phyloP scores from a whole-genome alignment of 345 rosid genomes.

The Citrus trifoliata region DNA sequence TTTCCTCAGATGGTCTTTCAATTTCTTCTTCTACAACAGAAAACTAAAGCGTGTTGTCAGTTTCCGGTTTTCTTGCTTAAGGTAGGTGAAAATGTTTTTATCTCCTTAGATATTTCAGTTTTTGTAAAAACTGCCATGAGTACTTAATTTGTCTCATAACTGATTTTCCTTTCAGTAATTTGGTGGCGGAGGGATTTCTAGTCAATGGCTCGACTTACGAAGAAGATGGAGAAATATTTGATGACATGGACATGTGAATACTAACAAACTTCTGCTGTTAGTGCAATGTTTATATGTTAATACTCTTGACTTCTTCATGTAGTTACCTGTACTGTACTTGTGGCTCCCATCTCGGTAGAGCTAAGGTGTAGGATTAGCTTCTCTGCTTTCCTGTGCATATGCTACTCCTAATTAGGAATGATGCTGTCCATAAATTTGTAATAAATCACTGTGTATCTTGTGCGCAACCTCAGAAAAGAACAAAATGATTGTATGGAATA shows the following conservation, averaged over 20 bases:
- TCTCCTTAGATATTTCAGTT: not conserved
- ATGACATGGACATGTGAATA: constrained; percentile 77
- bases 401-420: not conserved
- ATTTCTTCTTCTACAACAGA: constrained; percentile 89
- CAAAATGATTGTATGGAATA: not conserved
- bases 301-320: constrained; percentile 1
- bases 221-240: constrained; percentile 75
- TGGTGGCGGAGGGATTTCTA: constrained; percentile 64
- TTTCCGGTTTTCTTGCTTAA: constrained; percentile 73
- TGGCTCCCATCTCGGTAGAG: constrained; percentile 4
- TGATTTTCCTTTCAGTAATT: constrained; percentile 56
- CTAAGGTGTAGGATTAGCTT: constrained; percentile 19
- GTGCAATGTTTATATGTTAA: constrained; percentile 22
- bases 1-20: constrained; percentile 83
- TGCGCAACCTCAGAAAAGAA: not conserved
- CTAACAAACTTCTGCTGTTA: not conserved
- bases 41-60: constrained; percentile 87
- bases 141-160: not conserved
- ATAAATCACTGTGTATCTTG: not conserved
- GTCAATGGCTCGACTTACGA: constrained; percentile 30
- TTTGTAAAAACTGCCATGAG: not conserved
- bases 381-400: not conserved
- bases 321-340: not conserved
- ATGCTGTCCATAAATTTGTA: constrained; percentile 12
- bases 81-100: constrained; percentile 38